phyloP scores from a whole-genome alignment of 768 basidiomycete species.

The Boletus barrowsii region DNA sequence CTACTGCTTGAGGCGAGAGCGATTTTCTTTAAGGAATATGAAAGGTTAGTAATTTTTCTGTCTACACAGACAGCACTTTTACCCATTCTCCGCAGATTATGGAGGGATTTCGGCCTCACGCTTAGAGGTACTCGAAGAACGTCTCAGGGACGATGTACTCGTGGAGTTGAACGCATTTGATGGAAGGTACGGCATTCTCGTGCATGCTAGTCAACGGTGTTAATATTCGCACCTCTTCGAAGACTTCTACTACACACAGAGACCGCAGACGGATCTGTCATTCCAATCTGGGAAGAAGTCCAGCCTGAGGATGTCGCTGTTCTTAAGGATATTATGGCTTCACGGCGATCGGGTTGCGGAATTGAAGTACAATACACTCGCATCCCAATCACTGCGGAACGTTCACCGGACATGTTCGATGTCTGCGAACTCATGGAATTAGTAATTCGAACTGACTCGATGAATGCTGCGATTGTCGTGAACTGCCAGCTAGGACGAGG shows the following conservation, averaged over 20 bases:
- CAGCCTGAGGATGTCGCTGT: conserved; percentile 67
- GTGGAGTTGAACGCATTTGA: conserved; percentile 81
- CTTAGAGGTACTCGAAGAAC: conserved; percentile 86
- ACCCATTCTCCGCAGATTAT: conserved; percentile 57
- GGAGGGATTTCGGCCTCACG: conserved; percentile 91
- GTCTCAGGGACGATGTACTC: conserved; percentile 84
- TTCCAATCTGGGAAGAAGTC: conserved; percentile 95
- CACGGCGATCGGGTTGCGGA: conserved; percentile 41
- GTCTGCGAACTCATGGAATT: conserved; percentile 76
- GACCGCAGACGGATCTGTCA: conserved; percentile 78
- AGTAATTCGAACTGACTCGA: conserved; percentile 63
- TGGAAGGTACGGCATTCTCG: conserved; percentile 56
- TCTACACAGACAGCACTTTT: neutral
- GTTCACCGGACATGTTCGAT: conserved; percentile 70
- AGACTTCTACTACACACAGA: conserved; percentile 91
- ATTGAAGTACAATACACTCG: conserved; percentile 75
- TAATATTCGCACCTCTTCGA: neutral
- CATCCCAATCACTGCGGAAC: conserved; percentile 92
- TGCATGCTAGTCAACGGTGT: neutral
- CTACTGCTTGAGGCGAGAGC: conserved; percentile 84
- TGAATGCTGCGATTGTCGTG: conserved; percentile 79
- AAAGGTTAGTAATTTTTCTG: conserved; percentile 52
- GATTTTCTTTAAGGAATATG: conserved; percentile 89
- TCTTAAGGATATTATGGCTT: conserved; percentile 84
- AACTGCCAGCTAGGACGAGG: conserved; percentile 96